Percentiles rank a stretch among this genome's conserved stretches.
phyloP scores from a whole-genome alignment of 2,329 filamentous ascomycete genomes.

The Phaeosphaeria sp. region DNA sequence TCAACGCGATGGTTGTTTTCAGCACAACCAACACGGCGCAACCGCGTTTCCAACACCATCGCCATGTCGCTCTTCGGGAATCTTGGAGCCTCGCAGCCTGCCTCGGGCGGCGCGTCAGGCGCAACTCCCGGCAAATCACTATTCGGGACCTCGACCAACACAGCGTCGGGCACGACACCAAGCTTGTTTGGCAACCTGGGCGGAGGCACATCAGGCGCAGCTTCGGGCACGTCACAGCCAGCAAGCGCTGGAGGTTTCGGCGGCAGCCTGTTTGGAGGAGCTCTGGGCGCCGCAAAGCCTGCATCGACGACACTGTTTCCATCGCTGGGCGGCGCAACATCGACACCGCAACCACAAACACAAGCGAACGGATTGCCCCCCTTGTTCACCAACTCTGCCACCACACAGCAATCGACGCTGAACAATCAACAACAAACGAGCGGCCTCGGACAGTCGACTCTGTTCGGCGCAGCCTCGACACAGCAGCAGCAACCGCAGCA shows the following conservation, averaged over 20 bases:
- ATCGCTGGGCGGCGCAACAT: slow-evolving; percentile 30
- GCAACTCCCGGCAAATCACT: slow-evolving; percentile 21
- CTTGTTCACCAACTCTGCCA: slow-evolving; percentile 26
- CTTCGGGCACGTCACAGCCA: slow-evolving; percentile 34
- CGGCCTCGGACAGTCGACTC: slow-evolving; percentile 32
- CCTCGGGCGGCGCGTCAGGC: slow-evolving; percentile 30
- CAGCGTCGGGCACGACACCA: slow-evolving; percentile 30
- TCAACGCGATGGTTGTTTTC: slow-evolving; percentile 35
- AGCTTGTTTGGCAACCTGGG: slow-evolving; percentile 41
- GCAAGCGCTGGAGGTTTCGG: slow-evolving; percentile 36
- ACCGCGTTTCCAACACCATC: slow-evolving; percentile 34
- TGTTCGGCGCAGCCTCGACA: slow-evolving; percentile 32
- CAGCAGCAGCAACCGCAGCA: slow-evolving; percentile 37
- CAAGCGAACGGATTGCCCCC: slow-evolving; percentile 25
- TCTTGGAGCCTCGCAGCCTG: slow-evolving; percentile 37
- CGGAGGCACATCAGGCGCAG: slow-evolving; percentile 31
- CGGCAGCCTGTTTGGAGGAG: slow-evolving; percentile 42
- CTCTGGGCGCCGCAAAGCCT: slow-evolving; percentile 46
- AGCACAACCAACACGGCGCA: slow-evolving; percentile 35
- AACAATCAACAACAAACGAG: slow-evolving; percentile 39
- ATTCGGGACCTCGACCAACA: slow-evolving; percentile 11
- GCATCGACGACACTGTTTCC: slow-evolving; percentile 31
- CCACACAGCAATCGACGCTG: slow-evolving; percentile 36
- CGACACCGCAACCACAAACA: slow-evolving; percentile 30
- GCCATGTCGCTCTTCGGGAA: slow-evolving; percentile 41